Base-by-base conservation (phyloP, 2,329 filamentous ascomycete genomes). In the Tetracladium maxilliforme region DNA sequence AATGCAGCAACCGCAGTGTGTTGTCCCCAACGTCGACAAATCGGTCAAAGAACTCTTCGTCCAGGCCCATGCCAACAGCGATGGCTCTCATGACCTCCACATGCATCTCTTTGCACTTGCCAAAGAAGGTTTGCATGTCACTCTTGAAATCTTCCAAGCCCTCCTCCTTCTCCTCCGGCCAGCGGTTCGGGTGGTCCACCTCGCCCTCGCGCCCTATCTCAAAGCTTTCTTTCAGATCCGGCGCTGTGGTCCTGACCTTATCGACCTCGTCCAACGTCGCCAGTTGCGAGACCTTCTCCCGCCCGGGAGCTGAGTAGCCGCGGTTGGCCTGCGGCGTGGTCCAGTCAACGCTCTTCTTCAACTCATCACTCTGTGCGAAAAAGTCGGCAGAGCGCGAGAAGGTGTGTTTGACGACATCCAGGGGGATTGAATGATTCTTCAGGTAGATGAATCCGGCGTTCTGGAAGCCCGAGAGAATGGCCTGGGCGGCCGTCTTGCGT, bases 391-490 rank as follows among this genome's bases (percentile, higher is more conserved):
- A 84, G 29, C 63, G 60, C 33, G 56, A 45, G 45, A 90, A 92
- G 31, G 76, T 64, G 29, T 62, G 49, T 30, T 63, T 47, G 9
- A 83, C 54, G 7, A 63, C 61, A 7, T 64, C 52, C 4, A 64
- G 41, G 0, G 71, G 51, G 31, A 93, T 76, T 20, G 77, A 68
- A 36, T 87, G 74, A 48, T 87, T 80, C 39, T 74, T 74, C 19
- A 92, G 68, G 51, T 93, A 93, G 43, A 94, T 68, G 58, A 94
- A 93, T 29, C 86, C 86, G 3, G 84, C 79, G 2, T 67, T 75
- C 40, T 84, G 78, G 56, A 94, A 92, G 21, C 81, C 84, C 26
- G 70, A 45, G 9, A 87, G 70, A 37, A 93, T 73, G 20, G 76
- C 69, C 26, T 70, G 51, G 13, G 83, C 84, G 2, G 79, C 71